phyloP scores from a whole-genome alignment of 2,329 filamentous ascomycete species.

The Botryotinia globosa region DNA sequence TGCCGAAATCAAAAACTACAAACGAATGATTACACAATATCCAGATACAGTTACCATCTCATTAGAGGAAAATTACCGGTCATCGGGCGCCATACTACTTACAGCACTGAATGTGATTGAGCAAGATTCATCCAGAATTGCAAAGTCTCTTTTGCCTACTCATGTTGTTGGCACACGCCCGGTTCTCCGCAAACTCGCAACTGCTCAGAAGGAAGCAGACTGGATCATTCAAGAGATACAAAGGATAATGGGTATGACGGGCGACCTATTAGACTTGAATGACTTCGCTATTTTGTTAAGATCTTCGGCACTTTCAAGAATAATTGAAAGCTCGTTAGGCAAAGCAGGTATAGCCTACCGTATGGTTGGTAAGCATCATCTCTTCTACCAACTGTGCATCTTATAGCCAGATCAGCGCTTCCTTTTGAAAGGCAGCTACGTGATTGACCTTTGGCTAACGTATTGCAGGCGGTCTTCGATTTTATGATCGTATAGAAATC shows the following conservation, averaged over 20 bases:
- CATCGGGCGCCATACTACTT: conserved; percentile 77
- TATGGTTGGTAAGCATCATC: conserved; percentile 66
- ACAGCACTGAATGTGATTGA: conserved; percentile 84
- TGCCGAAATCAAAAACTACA: conserved; percentile 86
- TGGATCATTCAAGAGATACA: conserved; percentile 88
- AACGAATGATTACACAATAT: conserved; percentile 72
- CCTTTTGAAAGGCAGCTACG: too few species aligned
- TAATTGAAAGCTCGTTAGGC: conserved; percentile 80
- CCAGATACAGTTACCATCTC: conserved; percentile 77
- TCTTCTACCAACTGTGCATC: neutral
- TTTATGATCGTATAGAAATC: conserved; percentile 89
- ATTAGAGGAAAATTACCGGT: conserved; percentile 92
- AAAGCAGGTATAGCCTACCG: conserved; percentile 81
- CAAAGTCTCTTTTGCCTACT: conserved; percentile 76
- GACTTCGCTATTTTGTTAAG: conserved; percentile 88
- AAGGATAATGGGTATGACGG: conserved; percentile 67
- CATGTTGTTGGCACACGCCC: conserved; percentile 77
- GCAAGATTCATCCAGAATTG: conserved; percentile 77
- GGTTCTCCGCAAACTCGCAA: conserved; percentile 72
- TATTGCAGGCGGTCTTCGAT: conserved; percentile 64
- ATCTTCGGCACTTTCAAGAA: conserved; percentile 75
- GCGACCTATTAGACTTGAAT: conserved; percentile 66
- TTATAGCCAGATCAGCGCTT: neutral
- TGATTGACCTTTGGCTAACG: conserved; percentile 22
- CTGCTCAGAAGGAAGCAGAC: conserved; percentile 69